These are phyloP conservation scores for Claviceps spartinae DNA, from an alignment of 2,329 filamentous ascomycete genomes.

Conservation along the genomic window DNA sequence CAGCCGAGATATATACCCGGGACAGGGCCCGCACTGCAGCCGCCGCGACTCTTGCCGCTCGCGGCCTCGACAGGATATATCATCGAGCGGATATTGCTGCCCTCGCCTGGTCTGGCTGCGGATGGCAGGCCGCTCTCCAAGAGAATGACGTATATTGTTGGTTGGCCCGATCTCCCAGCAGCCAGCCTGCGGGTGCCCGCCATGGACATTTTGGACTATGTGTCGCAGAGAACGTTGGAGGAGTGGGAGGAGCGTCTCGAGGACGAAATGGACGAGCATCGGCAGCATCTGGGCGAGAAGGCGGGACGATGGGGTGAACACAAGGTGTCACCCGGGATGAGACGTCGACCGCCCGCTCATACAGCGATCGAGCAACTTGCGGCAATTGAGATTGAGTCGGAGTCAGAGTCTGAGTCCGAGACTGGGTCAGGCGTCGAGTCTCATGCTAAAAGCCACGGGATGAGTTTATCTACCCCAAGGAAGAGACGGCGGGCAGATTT, in stretches of 20 bases:
- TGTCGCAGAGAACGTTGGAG: constrained; percentile 42
- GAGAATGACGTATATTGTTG: constrained; percentile 39
- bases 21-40: constrained; percentile 33
- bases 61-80: constrained; percentile 45
- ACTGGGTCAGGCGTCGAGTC: constrained; percentile 2
- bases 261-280: constrained; percentile 28
- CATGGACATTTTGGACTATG: constrained; percentile 40
- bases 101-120: constrained; percentile 18
- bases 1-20: constrained; percentile 28
- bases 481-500: constrained; percentile 20
- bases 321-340: constrained; percentile 8
- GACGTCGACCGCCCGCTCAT: constrained; percentile 17
- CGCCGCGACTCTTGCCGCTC: constrained; percentile 32
- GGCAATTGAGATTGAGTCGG: constrained; percentile 12
- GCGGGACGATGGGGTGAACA: constrained; percentile 7
- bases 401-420: background rate
- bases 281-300: constrained; percentile 14
- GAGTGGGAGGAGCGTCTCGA: constrained; percentile 38
- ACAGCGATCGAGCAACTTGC: constrained; percentile 12
- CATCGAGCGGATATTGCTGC: constrained; percentile 35
- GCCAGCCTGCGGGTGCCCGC: constrained; percentile 33
- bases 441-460: constrained; percentile 16
- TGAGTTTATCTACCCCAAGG: constrained; percentile 23
- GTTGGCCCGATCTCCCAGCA: constrained; percentile 38
- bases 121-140: constrained; percentile 25